Evolutionary conservation across 2,329 filamentous ascomycete genomes (phyloP), one percentile per base, ranked within the genome.

Genomic region (Thelonectria blattea): DNA sequence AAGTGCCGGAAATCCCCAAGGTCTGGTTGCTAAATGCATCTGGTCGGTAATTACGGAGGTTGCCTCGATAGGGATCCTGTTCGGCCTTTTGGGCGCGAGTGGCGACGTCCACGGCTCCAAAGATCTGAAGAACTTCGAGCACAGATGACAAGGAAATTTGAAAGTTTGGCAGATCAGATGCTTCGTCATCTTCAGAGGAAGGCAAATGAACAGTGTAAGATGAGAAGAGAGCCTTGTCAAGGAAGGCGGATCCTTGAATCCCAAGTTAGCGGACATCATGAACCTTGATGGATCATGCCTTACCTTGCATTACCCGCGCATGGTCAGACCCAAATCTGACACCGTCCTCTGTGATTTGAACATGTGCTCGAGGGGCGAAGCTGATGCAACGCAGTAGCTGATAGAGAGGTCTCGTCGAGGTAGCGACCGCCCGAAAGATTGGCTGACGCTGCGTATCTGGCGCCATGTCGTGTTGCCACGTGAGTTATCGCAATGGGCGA

Each of bases 121-220:
- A 96, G 51, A 99, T 98, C 72, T 97, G 94, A 8, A 99, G 83
- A 0, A 94, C 96, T 78, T 98, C 95, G 54, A 99, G 86, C 3
- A 99, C 85, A 17, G 94, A 91, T 5, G 89, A 84, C 9, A 99
- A 85, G 2, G 93, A 95, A 65, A 98, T 89, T 73, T 96, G 90
- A 73, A 99, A 99, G 52, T 85, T 86, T 8, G 91, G 88, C 30
- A 86, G 82, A 4, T 80, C 75, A 1, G 73, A 59, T 0, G 75
- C 71, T 17, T 77, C 76, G 5, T 78, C 78, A 18, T 80, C 77
- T 14, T 77, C 73, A 1, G 65, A 59, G 8, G 63, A 32, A 12
- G 74, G 73, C 60, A 78, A 80, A 65, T 89, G 88, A 74, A 92
- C 90, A 18, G 82, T 86, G 75, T 93, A 99, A 17, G 89, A 90